These are phyloP conservation scores for Diaporthe citri DNA, from an alignment of 2,329 filamentous ascomycete genomes.

Conservation along the genomic window DNA sequence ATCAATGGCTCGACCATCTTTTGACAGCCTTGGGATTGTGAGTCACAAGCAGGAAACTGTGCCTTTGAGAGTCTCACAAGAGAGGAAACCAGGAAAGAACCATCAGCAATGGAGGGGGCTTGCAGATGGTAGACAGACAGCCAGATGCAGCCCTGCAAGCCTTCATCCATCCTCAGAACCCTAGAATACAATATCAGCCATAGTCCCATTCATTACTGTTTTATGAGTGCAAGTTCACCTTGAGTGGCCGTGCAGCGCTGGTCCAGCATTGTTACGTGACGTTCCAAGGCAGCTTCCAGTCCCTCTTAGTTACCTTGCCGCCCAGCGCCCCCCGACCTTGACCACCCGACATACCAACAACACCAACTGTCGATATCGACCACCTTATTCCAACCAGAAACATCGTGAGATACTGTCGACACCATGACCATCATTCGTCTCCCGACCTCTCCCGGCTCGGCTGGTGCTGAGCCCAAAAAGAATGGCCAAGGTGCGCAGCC, in stretches of 20 bases:
- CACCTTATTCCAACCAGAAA: too few species aligned
- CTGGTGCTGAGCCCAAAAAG: neutral
- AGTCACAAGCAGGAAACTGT: neutral
- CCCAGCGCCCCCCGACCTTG: too few species aligned
- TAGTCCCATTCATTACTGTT: too few species aligned
- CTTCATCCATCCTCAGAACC: too few species aligned
- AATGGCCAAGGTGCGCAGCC: neutral
- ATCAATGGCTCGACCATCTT: neutral
- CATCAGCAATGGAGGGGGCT: neutral
- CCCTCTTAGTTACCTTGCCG: neutral
- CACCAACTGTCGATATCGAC: neutral
- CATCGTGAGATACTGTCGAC: neutral
- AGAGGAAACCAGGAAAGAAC: neutral
- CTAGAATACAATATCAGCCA: neutral
- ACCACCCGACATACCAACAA: neutral
- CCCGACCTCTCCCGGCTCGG: neutral
- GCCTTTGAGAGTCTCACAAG: neutral
- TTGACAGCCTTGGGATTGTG: neutral
- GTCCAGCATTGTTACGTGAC: neutral
- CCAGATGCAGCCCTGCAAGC: neutral
- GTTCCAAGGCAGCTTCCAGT: neutral
- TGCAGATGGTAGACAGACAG: neutral
- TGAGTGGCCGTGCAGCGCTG: neutral
- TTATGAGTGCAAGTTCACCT: neutral
- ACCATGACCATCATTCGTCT: neutral